A percentile compares a stretch with the other conserved stretches of the same genome.
Conservation (phyloP, 345 rosid species). For the Geranium rotundifolium region DNA sequence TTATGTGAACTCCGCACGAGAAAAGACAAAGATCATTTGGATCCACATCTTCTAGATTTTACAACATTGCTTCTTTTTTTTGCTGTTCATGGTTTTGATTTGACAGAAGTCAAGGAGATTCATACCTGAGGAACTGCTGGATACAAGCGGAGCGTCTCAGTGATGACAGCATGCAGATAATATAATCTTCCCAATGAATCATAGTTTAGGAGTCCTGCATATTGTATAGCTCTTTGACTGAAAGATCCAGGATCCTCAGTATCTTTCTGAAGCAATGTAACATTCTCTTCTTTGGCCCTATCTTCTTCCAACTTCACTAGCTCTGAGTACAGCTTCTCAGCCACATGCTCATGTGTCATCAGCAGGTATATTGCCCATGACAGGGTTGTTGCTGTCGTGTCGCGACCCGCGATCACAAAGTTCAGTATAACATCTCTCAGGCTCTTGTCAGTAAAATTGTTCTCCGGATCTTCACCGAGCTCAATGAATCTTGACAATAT, state of each 20-base stretch:
- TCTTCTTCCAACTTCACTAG: slow-evolving; percentile 54
- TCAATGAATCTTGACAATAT: slow-evolving; percentile 71
- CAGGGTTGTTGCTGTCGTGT: slow-evolving; percentile 92
- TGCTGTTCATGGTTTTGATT: background rate
- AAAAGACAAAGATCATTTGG: too few relatives aligned
- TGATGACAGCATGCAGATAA: slow-evolving; percentile 77
- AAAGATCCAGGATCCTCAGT: slow-evolving; percentile 36
- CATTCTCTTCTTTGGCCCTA: slow-evolving; percentile 39
- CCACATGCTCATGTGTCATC: slow-evolving; percentile 47
- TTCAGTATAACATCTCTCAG: slow-evolving; percentile 82
- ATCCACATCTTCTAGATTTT: too few relatives aligned
- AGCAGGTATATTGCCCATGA: slow-evolving; percentile 84
- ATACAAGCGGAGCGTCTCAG: slow-evolving; percentile 80
- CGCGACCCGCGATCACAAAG: slow-evolving; percentile 93
- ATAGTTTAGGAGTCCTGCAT: slow-evolving; percentile 49
- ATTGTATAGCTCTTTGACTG: slow-evolving; percentile 39
- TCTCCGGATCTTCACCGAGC: slow-evolving; percentile 61
- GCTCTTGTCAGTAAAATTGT: slow-evolving; percentile 52
- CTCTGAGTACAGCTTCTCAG: slow-evolving; percentile 58
- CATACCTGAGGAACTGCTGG: slow-evolving; percentile 94
- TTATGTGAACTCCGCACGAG: too few relatives aligned
- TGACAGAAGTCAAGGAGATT: background rate
- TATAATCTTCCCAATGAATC: slow-evolving; percentile 62
- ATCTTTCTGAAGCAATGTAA: slow-evolving; percentile 26
- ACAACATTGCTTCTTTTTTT: too few relatives aligned